Percentiles rank a stretch among this genome's conserved stretches.
These are phyloP conservation scores for Phytophthora citrophthora DNA, from an alignment of 352 stramenopile species.

Conservation along the genomic window DNA sequence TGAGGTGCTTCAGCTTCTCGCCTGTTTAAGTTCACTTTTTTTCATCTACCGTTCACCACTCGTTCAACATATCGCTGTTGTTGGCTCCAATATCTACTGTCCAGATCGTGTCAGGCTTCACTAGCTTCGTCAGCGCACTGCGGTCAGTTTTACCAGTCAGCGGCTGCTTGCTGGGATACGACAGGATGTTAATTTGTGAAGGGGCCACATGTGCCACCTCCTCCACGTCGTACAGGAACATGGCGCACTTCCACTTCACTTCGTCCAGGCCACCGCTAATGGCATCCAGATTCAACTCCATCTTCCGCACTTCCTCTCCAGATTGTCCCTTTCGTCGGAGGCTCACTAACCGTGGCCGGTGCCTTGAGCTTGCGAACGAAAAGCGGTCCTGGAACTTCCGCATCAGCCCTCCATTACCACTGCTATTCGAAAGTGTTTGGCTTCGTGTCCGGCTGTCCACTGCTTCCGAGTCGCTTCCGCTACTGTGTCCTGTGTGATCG, in stretches of 20 bases:
- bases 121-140: slow-evolving; percentile 75
- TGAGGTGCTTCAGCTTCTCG: neutral
- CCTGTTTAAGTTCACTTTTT: slow-evolving; percentile 1
- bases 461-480: slow-evolving; percentile 52
- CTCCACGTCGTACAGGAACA: slow-evolving; percentile 85
- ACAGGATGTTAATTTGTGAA: slow-evolving; percentile 80
- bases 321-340: slow-evolving; percentile 75
- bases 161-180: slow-evolving; percentile 74
- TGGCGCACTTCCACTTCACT: slow-evolving; percentile 87
- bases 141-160: slow-evolving; percentile 69
- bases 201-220: slow-evolving; percentile 80
- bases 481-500: slow-evolving; percentile 50
- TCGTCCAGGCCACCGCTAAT: slow-evolving; percentile 86
- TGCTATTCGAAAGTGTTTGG: slow-evolving; percentile 26
- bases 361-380: slow-evolving; percentile 64
- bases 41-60: slow-evolving; percentile 43
- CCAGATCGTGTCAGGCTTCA: slow-evolving; percentile 81
- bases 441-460: slow-evolving; percentile 26
- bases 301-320: slow-evolving; percentile 70
- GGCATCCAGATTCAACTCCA: slow-evolving; percentile 83
- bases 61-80: slow-evolving; percentile 67
- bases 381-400: slow-evolving; percentile 82
- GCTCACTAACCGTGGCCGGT: slow-evolving; percentile 57
- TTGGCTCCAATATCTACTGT: slow-evolving; percentile 84
- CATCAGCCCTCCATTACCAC: slow-evolving; percentile 64